Base-by-base conservation (phyloP, 768 basidiomycete genomes). In the Hemileccinum rubropunctum region DNA sequence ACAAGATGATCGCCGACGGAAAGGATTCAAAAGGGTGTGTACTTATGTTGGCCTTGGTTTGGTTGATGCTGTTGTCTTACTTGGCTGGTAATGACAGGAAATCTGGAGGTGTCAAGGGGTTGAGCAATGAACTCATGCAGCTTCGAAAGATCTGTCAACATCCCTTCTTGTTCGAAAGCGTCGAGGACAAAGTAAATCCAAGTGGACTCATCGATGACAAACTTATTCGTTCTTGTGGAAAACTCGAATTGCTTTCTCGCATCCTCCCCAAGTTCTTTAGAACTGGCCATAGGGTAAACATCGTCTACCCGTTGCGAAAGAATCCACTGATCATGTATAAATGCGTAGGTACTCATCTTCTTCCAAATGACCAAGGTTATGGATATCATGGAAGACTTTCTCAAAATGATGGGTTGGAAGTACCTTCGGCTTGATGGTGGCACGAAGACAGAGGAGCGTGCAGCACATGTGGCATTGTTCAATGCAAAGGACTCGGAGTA, bases 361-460 rank as follows among this genome's bases (percentile, higher is more conserved):
- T 98, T 98, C 85, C 97, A 99, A 71, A 98, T 98, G 97, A 98
- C 95, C 14, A 91, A 93, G 63, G 92, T 98, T 60, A 97, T 98
- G 95, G 91, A 95, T 55, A 94, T 97, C 65, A 92, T 95, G 83
- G 91, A 92, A 61, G 95, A 98, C 61, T 98, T 94, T 62, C 71
- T 97, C 62, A 90, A 88, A 65, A 85, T 86, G 78, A 83, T 85
- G 81, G 79, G 80, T 4, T 91, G 82, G 80, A 86, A 89, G 59
- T 86, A 90, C 67, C 83, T 95, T 45, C 89, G 95, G 58, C 76
- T 98, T n/a, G 94, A 98, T 68, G 94, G 94, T 76, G 86, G 90
- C 12, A 98, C 94, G 18, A 95, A 95, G 72, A 93, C 94, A 5
- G 94, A 98, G 45, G 93, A 95, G 60, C 91, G 94, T 66, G 91